A percentile compares a stretch with the other conserved stretches of the same genome.
Conservation (phyloP, 306 rosid genomes). For the Glycine soja region DNA sequence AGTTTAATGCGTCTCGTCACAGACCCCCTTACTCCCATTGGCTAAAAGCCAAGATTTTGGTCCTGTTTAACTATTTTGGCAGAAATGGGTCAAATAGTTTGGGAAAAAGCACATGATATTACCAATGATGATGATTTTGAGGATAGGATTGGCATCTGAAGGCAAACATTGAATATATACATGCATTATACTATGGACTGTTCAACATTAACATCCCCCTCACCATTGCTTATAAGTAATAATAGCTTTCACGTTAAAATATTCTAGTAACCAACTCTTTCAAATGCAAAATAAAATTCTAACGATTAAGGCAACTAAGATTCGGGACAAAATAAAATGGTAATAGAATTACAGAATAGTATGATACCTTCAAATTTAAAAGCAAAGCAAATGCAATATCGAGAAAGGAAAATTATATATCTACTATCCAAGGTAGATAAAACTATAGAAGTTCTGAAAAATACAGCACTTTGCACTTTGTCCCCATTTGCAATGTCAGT, state of each 20-base stretch:
- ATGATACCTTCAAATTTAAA: too few relatives aligned
- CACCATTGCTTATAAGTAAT: constrained; percentile 14
- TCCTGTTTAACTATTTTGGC: background rate
- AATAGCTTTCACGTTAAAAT: background rate
- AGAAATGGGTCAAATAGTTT: background rate
- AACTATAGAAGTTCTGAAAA: background rate
- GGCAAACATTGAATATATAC: background rate
- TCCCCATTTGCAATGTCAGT: constrained; percentile 1
- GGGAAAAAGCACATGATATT: background rate
- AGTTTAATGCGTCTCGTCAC: background rate
- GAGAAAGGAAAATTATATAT: background rate
- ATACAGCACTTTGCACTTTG: too few relatives aligned
- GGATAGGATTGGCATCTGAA: background rate
- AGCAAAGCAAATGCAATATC: too few relatives aligned
- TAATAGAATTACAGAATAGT: too few relatives aligned
- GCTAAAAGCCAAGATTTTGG: background rate
- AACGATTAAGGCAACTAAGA: background rate
- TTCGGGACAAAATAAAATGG: background rate
- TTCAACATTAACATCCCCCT: background rate
- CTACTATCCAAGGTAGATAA: background rate
- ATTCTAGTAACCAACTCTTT: background rate
- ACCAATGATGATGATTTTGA: background rate
- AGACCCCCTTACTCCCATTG: background rate
- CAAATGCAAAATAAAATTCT: background rate
- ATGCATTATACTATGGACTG: background rate